Percentiles rank a stretch among this genome's conserved stretches.
Conservation (phyloP, 441 rosid genomes). For the Eruca vesicaria region DNA sequence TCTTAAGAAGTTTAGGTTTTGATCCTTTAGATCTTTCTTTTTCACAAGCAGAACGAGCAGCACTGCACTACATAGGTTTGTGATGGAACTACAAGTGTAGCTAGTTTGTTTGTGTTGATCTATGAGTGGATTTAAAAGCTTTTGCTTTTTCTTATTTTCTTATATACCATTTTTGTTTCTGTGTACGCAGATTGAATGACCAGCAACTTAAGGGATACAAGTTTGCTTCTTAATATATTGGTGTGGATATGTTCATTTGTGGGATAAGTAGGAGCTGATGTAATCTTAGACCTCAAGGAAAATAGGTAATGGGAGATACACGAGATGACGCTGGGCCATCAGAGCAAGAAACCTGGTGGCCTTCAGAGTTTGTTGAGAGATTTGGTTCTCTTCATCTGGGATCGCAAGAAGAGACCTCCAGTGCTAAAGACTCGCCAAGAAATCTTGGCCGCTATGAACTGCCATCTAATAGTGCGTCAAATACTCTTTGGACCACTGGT, state of each 20-base stretch:
- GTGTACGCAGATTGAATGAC: not conserved
- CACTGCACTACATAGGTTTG: too few relatives aligned
- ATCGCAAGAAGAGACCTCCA: constrained; percentile 72
- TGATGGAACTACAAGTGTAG: not conserved
- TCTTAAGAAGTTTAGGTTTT: too few relatives aligned
- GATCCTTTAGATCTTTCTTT: too few relatives aligned
- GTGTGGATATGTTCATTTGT: constrained; percentile 41
- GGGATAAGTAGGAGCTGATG: constrained; percentile 66
- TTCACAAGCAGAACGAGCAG: too few relatives aligned
- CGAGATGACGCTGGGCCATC: constrained; percentile 71
- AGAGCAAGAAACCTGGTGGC: constrained; percentile 84
- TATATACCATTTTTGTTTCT: constrained; percentile 20
- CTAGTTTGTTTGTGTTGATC: not conserved
- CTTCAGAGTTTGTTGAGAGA: constrained; percentile 79
- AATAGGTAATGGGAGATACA: constrained; percentile 76
- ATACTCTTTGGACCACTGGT: constrained; percentile 90
- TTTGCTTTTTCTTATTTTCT: not conserved
- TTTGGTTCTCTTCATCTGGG: constrained; percentile 76
- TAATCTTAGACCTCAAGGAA: constrained; percentile 54
- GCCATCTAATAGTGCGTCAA: constrained; percentile 77
- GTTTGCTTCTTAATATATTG: constrained; percentile 35
- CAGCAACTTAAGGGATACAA: not conserved
- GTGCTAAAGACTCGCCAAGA: constrained; percentile 59
- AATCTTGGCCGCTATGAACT: constrained; percentile 62
- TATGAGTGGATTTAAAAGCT: not conserved